Base-by-base conservation (phyloP, 108 stramenopile species). In the Cyclotella cryptica region DNA sequence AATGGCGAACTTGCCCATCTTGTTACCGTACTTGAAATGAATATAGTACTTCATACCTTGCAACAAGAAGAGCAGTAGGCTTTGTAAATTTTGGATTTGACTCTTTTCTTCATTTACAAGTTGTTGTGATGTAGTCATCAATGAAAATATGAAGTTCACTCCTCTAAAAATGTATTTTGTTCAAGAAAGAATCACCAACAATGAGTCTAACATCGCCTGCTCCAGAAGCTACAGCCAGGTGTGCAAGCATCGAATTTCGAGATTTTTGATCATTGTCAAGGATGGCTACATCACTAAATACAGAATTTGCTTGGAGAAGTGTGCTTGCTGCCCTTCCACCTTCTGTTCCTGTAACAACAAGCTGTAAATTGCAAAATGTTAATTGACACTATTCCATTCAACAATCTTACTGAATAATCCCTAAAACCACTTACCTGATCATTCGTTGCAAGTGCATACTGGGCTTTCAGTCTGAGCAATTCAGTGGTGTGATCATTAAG, bases 401-500 rank as follows among this genome's bases (percentile, higher is more conserved):
- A 39, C 21, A 27, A 28, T 17, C 44, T 39, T 26, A n/a, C 1
- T 45, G 21, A 21, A 7, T 12, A 35, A 0, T 4, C 6, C 7
- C 12, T 3, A 70, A 44, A 43, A 43, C 24, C 19, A 66, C 66
- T 46, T 59, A 76, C 75, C 58, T 49, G 51, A 15, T 72, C 71
- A 66, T 78, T 78, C 21, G 27, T 45, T 18, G 78, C 78, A 47
- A 78, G 61, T 35, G 60, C 63, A 42, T 43, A 51, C 72, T 78
- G 78, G 10, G 78, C 70, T 30, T 72, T 64, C n/a, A 71, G 63
- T 39, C 26, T 72, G 22, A 55, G 41, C 27, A 72, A 42, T 26
- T 29, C 55, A 0, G 78, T 72, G 1, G 10, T 59, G 39, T 72
- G 62, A 39, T 78, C 78, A 57, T 78, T 78, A 0, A 72, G 71